A percentile compares a stretch with the other conserved stretches of the same genome.
Evolutionary conservation across 164 flowering plant genomes (phyloP).

Genomic region (Liquidambar formosana): DNA sequence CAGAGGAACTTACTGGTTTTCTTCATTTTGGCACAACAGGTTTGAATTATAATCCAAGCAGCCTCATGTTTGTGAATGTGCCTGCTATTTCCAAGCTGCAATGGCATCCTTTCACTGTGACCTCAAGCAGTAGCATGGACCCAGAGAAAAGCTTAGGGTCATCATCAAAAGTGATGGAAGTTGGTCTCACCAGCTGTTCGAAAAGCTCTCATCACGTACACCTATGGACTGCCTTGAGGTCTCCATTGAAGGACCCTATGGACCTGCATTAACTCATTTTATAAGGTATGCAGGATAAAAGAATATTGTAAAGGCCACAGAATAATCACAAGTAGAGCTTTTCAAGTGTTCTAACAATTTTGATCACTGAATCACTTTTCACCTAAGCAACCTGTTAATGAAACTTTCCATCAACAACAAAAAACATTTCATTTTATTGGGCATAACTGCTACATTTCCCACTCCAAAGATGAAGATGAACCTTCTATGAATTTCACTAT

Average conservation of each 20-base stretch:
- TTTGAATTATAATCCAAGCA: slow-evolving; percentile 27
- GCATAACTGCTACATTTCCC: too few species aligned
- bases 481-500: too few species aligned
- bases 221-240: slow-evolving; percentile 24
- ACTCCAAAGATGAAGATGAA: too few species aligned
- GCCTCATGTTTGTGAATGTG: slow-evolving; percentile 55
- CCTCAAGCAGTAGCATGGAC: slow-evolving; percentile 57
- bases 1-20: too few species aligned
- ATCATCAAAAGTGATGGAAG: slow-evolving; percentile 56
- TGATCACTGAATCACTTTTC: too few species aligned
- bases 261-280: slow-evolving; percentile 31
- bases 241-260: slow-evolving; percentile 49
- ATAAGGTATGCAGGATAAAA: slow-evolving; percentile 20
- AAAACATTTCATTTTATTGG: too few species aligned
- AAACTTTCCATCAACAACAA: too few species aligned
- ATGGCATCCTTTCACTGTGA: slow-evolving; percentile 85
- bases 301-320: too few species aligned
- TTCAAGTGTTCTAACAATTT: too few species aligned
- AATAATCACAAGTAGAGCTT: too few species aligned
- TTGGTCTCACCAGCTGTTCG: slow-evolving; percentile 67
- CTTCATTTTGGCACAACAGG: slow-evolving; percentile 10
- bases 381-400: too few species aligned
- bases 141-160: slow-evolving; percentile 57
- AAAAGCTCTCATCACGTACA: slow-evolving; percentile 32
- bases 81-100: slow-evolving; percentile 73